These are phyloP conservation scores for Triadica sebifera DNA, from an alignment of 345 rosid species.

Conservation along the genomic window DNA sequence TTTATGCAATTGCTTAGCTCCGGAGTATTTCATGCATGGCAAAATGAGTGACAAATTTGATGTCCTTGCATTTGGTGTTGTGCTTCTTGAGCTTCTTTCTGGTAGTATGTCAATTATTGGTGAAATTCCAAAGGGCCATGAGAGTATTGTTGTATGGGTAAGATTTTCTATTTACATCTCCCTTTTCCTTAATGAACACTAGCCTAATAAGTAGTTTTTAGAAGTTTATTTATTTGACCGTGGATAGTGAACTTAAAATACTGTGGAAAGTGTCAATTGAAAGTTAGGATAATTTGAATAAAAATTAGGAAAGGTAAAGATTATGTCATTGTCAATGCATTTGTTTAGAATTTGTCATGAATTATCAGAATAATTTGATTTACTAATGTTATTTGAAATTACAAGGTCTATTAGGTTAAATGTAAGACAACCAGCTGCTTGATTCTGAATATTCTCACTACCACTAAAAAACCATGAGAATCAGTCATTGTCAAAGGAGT, in stretches of 20 bases:
- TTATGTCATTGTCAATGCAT: background rate
- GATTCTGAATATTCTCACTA: background rate
- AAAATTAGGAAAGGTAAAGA: background rate
- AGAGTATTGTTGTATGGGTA: constrained; percentile 97
- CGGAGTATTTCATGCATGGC: constrained; percentile 94
- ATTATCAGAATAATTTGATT: background rate
- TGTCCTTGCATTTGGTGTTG: constrained; percentile 93
- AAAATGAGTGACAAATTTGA: constrained; percentile 88
- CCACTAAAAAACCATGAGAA: background rate
- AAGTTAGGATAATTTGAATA: background rate
- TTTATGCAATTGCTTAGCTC: constrained; percentile 83
- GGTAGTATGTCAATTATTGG: constrained; percentile 77
- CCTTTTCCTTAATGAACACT: background rate
- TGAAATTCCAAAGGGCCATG: constrained; percentile 61
- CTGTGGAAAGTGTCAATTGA: background rate
- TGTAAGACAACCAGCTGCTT: background rate
- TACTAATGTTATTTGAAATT: background rate
- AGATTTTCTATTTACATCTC: constrained; percentile 20
- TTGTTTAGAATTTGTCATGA: background rate
- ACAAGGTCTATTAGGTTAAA: background rate
- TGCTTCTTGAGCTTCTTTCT: constrained; percentile 85
- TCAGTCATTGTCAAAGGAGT: background rate
- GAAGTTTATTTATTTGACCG: background rate
- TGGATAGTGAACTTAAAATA: background rate
- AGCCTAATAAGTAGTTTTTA: background rate